These are phyloP conservation scores for Piromyces sp. DNA, from an alignment of 192 early-diverging fungal species.

Conservation along the genomic window DNA sequence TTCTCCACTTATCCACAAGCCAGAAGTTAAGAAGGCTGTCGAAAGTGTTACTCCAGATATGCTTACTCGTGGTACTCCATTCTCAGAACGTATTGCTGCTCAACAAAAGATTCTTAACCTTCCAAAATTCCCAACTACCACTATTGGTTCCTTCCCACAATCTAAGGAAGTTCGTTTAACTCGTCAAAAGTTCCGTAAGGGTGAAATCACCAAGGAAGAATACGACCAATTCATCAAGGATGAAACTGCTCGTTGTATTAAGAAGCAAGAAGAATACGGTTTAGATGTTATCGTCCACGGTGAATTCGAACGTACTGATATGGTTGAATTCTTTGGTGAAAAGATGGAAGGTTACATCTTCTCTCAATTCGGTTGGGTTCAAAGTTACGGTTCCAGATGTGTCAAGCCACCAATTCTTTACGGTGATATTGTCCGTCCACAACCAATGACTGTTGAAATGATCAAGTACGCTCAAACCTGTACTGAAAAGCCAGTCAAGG, in stretches of 20 bases:
- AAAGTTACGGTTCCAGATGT: conserved; percentile 89
- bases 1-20: conserved; percentile 68
- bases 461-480: conserved; percentile 72
- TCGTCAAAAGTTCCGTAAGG: conserved; percentile 79
- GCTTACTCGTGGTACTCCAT: conserved; percentile 58
- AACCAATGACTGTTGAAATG: conserved; percentile 82
- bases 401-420: conserved; percentile 95
- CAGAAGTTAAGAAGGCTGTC: conserved; percentile 58
- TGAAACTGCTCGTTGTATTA: conserved; percentile 69
- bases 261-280: conserved; percentile 73
- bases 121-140: conserved; percentile 88
- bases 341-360: conserved; percentile 83
- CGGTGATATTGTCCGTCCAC: conserved; percentile 81
- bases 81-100: conserved; percentile 44
- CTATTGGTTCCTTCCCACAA: conserved; percentile 96
- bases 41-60: conserved; percentile 43
- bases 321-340: conserved; percentile 96
- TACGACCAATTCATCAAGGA: conserved; percentile 71
- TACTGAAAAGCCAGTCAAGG: conserved; percentile 87
- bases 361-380: conserved; percentile 92
- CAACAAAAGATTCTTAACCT: conserved; percentile 66
- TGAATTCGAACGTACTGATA: conserved; percentile 90
- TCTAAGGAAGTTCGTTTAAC: conserved; percentile 87
- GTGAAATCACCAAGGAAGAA: conserved; percentile 38
- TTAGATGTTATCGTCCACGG: conserved; percentile 95